Evolutionary conservation across 495 filamentous ascomycete genomes (phyloP), one percentile per base, ranked within the genome.

Genomic region (Aspergillus ostianus): DNA sequence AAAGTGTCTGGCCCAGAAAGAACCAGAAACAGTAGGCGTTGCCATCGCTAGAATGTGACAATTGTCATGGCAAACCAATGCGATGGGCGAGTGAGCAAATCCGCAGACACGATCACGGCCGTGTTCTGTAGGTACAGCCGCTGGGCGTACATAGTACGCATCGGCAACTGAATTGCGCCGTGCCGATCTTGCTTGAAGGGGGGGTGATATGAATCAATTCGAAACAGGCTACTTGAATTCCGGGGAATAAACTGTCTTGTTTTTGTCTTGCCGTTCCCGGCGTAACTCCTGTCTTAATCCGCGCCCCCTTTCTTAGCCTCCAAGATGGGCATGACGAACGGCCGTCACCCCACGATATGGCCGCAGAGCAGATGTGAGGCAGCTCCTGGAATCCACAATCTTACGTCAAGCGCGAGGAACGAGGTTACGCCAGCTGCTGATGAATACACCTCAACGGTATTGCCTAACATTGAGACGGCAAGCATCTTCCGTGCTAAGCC

Each of bases 381-480:
- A 52, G 51, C 30, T 52, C 45, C 60, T 36, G 10, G 23, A 46
- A 32, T 27, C 12, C n/a, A 19, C 30, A 44, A 45, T 17, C 30
- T 58, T 54, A 63, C 57, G 51, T 56, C 56, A 59, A 52, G 27
- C 18, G 32, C 4, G 51, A 63, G 44, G 27, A 58, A 50, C 46
- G 46, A 58, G 60, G 23, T 56, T 51, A 63, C 60, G 60, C 51
- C 51, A 63, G 53, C 60, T 53, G 61, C 61, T 59, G 61, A 63
- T 59, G 61, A 63, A 47, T 56, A 51, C 53, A 45, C 13, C n/a
- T 13, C 15, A 30, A 15, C 52, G 26, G 41, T 10, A 29, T 45
- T 18, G 32, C 32, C 46, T 36, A 19, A n/a, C 45, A 15, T 49
- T 47, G 55, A 47, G 47, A 21, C 9, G 32, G 51, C 29, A 27